A percentile compares a stretch with the other conserved stretches of the same genome.
These are phyloP conservation scores for Talaromyces ruber DNA, from an alignment of 495 filamentous ascomycete species.

Conservation along the genomic window DNA sequence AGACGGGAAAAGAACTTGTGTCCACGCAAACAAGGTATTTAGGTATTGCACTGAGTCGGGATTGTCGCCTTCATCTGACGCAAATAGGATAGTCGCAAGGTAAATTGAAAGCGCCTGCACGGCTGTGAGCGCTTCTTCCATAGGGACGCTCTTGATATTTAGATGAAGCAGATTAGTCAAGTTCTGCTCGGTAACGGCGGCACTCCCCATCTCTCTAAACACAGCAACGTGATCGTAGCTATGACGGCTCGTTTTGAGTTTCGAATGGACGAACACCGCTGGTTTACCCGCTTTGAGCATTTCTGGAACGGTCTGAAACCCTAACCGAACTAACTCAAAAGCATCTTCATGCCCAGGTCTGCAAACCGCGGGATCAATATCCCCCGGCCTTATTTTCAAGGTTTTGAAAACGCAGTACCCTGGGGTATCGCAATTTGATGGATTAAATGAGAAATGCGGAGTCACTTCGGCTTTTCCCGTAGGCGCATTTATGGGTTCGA, in stretches of 20 bases:
- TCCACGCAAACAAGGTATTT: background rate
- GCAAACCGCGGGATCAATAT: background rate
- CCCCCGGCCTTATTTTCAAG: background rate
- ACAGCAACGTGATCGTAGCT: background rate
- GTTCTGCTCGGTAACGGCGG: background rate
- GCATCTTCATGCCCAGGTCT: background rate
- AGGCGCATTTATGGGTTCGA: background rate
- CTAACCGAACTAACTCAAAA: background rate
- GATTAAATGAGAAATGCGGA: background rate
- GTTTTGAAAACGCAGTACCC: conserved; percentile 3
- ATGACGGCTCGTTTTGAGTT: background rate
- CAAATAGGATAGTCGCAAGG: background rate
- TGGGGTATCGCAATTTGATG: background rate
- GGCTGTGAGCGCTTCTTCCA: background rate
- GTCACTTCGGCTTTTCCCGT: background rate
- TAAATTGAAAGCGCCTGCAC: background rate
- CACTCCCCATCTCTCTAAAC: background rate
- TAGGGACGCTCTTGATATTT: background rate
- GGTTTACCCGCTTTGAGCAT: background rate
- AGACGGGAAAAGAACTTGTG: background rate
- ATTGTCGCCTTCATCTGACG: background rate
- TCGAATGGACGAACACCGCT: background rate
- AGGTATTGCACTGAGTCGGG: background rate
- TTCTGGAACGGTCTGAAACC: background rate
- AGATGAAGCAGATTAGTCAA: background rate